Evolutionary conservation across 306 rosid species (phyloP), one percentile per base, ranked within the genome.

Genomic region (Trichosanthes truncata): DNA sequence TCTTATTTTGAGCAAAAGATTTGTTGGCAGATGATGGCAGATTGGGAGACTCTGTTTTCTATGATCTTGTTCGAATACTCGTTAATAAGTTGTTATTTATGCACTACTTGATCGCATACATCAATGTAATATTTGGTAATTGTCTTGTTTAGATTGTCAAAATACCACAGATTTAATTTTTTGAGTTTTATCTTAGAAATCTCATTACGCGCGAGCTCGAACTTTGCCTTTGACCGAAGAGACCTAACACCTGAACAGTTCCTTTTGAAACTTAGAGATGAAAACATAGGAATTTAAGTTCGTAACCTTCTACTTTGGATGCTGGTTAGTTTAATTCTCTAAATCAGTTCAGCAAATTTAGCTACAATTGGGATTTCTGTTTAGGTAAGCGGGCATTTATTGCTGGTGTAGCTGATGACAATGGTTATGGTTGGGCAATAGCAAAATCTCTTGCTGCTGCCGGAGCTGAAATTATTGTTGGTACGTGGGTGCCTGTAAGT

Each of bases 401-500:
- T 65, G 98, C 98, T 80, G 98, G 98, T 80, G 89, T 93, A 68
- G 97, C 98, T 71, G 97, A 93, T 88, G 98, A 93, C 82, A 86
- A 90, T 46, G 98, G 97, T 63, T 93, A 93, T 85, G 97, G 98
- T 36, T 93, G 97, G 98, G 97, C 98, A 49, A 93, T 93, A 20
- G 98, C 98, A 78, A 93, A 91, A 88, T 89, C 98, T 78, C 97
- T 93, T 14, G 98, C 98, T 38, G 97, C 92, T 72, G 98, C 97
- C 0, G 98, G 97, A 49, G 98, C 98, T 79, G 93, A 93, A 88
- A 91, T 93, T 81, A 92, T 93, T 38, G 92, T 93, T 36, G 98
- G 98, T 71, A 93, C 98, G 18, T 93, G 98, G 98, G 98, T 93
- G 74, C 98, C 97, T 80, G 98, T 93, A 82, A 87, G 97, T 88